Base-by-base conservation (phyloP, 441 rosid genomes). In the Populus hybrid region DNA sequence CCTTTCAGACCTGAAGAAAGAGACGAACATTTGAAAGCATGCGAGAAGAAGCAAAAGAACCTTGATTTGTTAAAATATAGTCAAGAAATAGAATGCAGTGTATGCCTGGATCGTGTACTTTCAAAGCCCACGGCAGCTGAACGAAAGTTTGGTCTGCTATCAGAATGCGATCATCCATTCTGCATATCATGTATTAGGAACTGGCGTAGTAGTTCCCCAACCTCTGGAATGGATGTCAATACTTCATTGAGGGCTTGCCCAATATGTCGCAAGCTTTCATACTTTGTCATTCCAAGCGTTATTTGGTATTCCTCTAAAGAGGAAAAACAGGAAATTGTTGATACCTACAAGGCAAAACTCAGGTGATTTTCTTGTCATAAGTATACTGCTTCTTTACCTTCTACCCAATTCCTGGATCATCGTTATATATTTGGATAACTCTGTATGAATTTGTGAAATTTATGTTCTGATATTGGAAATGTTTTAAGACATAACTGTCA, bases 181-280 rank as follows among this genome's bases (percentile, higher is more conserved):
- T 28, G 30, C 30, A 28, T 96, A 78, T 91, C 93, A 10, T 96
- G 99, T 61, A 96, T 96, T 81, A 87, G 99, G 80, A 94, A 93
- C 78, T 96, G 99, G 99, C 97, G 99, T 42, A 90, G 90, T 73
- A 94, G 93, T 83, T 89, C 98, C 61, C 95, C 97, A 61, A 86
- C 93, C 34, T 90, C 97, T 21, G 97, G 98, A 76, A 87, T 92
- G 97, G 98, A 96, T 83, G 89, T 92, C 30, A 94, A 91, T 80
- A 87, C 91, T 78, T 85, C 95, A 46, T 81, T 90, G 77, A 92
- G 98, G 86, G 86, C 96, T 74, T 96, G 99, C 80, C 98, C 98
- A 36, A 91, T 92, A 38, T 94, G 99, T 81, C 98, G 98, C 73
- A 94, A 93, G 86, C 83, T 91, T 30, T 96, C 99, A 1, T 94